These are phyloP conservation scores for Diutina rugosa DNA, from an alignment of 1,139 yeast species.

Conservation along the genomic window DNA sequence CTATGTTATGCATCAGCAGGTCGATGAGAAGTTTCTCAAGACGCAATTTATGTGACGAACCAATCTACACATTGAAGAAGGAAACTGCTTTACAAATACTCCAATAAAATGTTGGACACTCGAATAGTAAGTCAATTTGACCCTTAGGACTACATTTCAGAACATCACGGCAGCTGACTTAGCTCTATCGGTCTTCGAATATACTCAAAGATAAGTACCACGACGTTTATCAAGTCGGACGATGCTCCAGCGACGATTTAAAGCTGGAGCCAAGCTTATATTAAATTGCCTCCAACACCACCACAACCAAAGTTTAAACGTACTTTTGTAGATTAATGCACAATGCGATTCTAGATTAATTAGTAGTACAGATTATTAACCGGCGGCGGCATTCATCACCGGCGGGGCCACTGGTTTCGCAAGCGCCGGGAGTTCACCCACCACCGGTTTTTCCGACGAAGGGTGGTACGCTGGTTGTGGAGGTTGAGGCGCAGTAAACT, in stretches of 20 bases:
- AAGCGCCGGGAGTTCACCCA: neutral
- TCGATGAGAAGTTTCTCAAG: no score
- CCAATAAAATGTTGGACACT: no score
- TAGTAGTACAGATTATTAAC: neutral
- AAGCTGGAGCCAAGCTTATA: no score
- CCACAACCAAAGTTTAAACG: neutral
- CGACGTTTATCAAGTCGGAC: neutral
- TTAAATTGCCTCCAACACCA: no score
- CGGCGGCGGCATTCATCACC: neutral
- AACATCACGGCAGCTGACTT: no score
- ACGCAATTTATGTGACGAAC: no score
- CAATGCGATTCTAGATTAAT: neutral
- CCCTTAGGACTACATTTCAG: no score
- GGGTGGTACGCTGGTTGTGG: neutral
- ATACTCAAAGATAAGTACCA: neutral
- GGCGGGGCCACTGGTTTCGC: neutral
- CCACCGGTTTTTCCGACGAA: neutral
- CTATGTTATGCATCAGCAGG: no score
- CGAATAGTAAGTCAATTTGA: no score
- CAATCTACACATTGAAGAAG: no score
- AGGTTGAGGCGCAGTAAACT: neutral
- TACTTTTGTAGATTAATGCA: neutral
- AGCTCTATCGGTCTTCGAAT: neutral
- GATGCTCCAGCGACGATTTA: no score
- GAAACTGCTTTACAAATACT: no score